Conservation (phyloP, 352 stramenopile species). For the Phytopythium vexans region DNA sequence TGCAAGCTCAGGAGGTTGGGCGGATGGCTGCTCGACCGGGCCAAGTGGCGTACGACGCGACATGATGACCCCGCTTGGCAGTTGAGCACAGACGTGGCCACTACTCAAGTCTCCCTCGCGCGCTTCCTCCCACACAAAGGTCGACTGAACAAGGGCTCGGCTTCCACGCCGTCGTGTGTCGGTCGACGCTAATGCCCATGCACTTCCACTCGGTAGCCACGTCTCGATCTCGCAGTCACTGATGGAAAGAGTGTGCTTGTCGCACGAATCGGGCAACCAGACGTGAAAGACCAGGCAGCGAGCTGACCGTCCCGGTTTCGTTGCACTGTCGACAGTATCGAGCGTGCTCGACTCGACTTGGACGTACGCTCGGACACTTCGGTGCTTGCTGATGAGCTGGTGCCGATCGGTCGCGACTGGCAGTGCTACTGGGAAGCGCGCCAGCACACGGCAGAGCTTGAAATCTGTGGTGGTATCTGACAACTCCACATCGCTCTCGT, state of each 20-base stretch:
- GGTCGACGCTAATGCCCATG: constrained; percentile 29
- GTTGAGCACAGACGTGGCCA: constrained; percentile 24
- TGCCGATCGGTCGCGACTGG: constrained; percentile 30
- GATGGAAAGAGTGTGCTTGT: constrained; percentile 43
- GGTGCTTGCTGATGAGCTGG: constrained; percentile 32
- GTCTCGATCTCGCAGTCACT: constrained; percentile 54
- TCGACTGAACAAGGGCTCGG: constrained; percentile 18
- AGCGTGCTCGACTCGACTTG: constrained; percentile 46
- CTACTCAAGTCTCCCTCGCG: background rate
- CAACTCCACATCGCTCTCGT: background rate
- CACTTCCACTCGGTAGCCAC: constrained; percentile 24
- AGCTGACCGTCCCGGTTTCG: constrained; percentile 3
- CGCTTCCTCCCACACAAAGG: constrained; percentile 29
- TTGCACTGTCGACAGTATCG: background rate
- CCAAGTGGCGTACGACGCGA: constrained; percentile 2
- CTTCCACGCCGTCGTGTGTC: constrained; percentile 13
- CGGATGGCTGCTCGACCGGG: too few relatives aligned
- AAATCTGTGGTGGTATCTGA: background rate
- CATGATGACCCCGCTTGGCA: constrained; percentile 13
- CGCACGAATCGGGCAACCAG: constrained; percentile 44
- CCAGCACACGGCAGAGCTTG: constrained; percentile 21
- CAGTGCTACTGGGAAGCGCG: constrained; percentile 43
- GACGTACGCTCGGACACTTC: constrained; percentile 42
- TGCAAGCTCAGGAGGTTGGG: too few relatives aligned
- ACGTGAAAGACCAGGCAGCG: constrained; percentile 33